Conservation (phyloP, 768 basidiomycete species). For the Daedaleopsis sinensis region DNA sequence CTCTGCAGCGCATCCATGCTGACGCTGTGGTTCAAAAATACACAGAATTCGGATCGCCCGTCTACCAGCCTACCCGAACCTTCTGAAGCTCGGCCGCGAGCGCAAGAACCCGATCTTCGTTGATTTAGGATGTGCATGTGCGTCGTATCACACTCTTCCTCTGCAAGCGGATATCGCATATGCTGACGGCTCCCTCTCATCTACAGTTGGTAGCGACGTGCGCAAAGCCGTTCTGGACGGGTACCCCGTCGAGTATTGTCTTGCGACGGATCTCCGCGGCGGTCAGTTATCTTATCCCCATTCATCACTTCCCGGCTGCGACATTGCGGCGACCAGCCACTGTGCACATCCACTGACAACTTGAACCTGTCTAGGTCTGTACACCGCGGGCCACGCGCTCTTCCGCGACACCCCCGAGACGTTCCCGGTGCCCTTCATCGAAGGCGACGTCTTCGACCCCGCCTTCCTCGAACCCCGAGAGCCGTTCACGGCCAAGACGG, state of each 20-base stretch:
- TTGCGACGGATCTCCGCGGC: constrained; percentile 38
- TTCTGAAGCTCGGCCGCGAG: constrained; percentile 38
- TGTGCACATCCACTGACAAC: too few species aligned
- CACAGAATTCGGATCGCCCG: constrained; percentile 19
- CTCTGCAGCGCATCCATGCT: neutral
- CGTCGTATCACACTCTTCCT: neutral
- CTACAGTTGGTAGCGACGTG: constrained; percentile 42
- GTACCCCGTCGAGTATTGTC: constrained; percentile 39
- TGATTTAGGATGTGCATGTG: constrained; percentile 48
- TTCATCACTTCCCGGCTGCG: neutral
- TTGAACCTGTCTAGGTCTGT: constrained; percentile 46
- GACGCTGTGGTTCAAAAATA: too few species aligned
- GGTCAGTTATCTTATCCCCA: constrained; percentile 25
- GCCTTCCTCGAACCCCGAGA: constrained; percentile 37
- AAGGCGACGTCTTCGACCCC: constrained; percentile 55
- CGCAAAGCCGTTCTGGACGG: constrained; percentile 44
- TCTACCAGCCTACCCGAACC: constrained; percentile 18
- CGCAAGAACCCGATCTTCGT: constrained; percentile 39
- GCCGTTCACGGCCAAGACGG: constrained; percentile 17
- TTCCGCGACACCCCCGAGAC: constrained; percentile 53
- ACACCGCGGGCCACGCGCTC: constrained; percentile 60
- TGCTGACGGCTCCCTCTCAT: constrained; percentile 2
- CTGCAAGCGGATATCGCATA: neutral
- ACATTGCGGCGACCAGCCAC: neutral
- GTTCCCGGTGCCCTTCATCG: constrained; percentile 55